These are phyloP conservation scores for Dillenia turbinata DNA, from an alignment of 164 flowering plant genomes.

Conservation along the genomic window DNA sequence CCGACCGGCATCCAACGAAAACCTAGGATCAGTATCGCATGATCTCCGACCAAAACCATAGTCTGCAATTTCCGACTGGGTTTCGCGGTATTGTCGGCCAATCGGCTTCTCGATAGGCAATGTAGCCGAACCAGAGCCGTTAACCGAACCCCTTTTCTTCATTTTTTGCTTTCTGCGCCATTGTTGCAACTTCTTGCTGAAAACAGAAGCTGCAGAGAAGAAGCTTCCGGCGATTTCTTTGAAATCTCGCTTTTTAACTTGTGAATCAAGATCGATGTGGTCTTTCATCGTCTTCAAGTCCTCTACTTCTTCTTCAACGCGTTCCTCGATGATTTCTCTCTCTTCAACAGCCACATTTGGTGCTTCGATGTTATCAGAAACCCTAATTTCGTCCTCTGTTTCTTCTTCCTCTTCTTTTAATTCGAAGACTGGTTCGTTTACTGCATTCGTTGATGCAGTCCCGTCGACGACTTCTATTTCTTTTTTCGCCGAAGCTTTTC, in stretches of 20 bases:
- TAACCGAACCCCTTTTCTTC: constrained; percentile 30
- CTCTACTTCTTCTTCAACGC: constrained; percentile 10
- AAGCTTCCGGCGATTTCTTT: constrained; percentile 70
- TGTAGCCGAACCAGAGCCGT: constrained; percentile 24
- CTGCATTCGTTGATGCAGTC: constrained; percentile 27
- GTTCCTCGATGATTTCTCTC: constrained; percentile 9
- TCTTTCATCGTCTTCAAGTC: constrained; percentile 76
- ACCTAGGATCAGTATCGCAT: constrained; percentile 51
- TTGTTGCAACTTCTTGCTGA: constrained; percentile 75
- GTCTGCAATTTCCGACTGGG: constrained; percentile 81
- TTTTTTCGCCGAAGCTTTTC: constrained; percentile 6
- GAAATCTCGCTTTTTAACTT: constrained; percentile 51
- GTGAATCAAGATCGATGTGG: constrained; percentile 74
- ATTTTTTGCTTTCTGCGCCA: constrained; percentile 77
- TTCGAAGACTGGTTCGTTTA: too few relatives aligned
- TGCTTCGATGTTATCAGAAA: constrained; percentile 16
- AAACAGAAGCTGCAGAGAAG: constrained; percentile 77
- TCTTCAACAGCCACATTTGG: constrained; percentile 15
- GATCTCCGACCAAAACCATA: constrained; percentile 83
- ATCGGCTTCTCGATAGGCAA: constrained; percentile 44
- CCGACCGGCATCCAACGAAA: constrained; percentile 46
- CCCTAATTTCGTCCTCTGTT: constrained; percentile 20
- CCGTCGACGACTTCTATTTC: constrained; percentile 15
- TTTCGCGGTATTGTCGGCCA: constrained; percentile 50
- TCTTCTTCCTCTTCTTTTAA: constrained; percentile 7